Base-by-base conservation (phyloP, 2,329 filamentous ascomycete genomes). In the Curvularia verruculosa region DNA sequence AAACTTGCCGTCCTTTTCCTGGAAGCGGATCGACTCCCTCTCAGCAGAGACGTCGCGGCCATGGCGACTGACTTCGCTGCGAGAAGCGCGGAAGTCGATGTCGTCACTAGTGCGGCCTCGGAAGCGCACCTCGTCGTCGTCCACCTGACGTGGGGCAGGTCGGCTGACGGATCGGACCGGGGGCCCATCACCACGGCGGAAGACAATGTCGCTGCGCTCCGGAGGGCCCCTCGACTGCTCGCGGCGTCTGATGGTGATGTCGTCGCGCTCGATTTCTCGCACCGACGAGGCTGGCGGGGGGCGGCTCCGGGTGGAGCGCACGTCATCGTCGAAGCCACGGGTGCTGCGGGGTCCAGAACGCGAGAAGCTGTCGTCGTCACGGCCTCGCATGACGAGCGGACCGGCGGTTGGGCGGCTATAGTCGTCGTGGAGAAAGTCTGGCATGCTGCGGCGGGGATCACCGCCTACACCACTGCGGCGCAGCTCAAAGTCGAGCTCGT, bases 401-500 rank as follows among this genome's bases (percentile, higher is more conserved):
- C 82, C 72, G 61, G 81, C 70, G 47, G 75, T 75, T 52, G 78
- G 74, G 60, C 78, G 80, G 67, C 82, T 82, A 66, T 82, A 80
- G 55, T 83, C 81, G 44, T 80, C 75, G 54, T 77, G 76, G 55
- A 83, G 72, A 67, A 83, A 82, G 64, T 82, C 80, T 49, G 81
- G 81, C 53, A 75, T 72, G 46, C 78, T 77, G 48, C 78, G 77
- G 26, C 76, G 75, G 10, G 79, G 75, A 43, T 78, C 71, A 21
- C 59, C 58, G 47, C 68, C 66, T 43, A 77, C 69, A 34, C 62
- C 62, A 41, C 61, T 61, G 40, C 69, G 65, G 63, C 72, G 67
- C 53, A 82, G 75, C 62, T 84, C 82, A 41, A 82, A 58, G 55
- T 84, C 82, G 43, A 82, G 72, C 48, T 83, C 81, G 28, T 82